Evolutionary conservation across 768 basidiomycete genomes (phyloP).

Genomic region (Sporobolomyces phaffii): DNA sequence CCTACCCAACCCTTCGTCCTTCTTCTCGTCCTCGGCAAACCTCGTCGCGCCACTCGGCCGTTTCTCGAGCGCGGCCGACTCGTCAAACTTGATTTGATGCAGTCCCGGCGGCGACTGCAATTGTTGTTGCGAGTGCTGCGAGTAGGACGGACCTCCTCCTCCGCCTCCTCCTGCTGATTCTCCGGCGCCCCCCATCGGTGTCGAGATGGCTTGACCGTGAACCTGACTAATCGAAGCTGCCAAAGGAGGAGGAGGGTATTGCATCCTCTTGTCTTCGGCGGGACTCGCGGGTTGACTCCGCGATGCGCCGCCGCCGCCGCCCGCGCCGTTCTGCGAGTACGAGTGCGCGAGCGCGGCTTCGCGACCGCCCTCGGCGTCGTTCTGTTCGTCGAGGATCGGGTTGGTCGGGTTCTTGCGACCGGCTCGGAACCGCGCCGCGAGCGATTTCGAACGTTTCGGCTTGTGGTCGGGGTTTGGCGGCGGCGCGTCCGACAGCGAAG

Average conservation of each 20-base stretch:
- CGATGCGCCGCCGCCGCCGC: too few relatives aligned
- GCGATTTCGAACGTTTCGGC: conserved; percentile 38
- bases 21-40: conserved; percentile 66
- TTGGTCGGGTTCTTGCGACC: conserved; percentile 27
- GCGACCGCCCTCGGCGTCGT: conserved; percentile 13
- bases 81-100: conserved; percentile 43
- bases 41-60: conserved; percentile 66
- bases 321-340: too few relatives aligned
- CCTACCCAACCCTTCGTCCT: conserved; percentile 8
- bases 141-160: too few relatives aligned
- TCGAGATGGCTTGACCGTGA: conserved; percentile 15
- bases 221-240: neutral
- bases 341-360: neutral
- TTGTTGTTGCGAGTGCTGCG: too few relatives aligned
- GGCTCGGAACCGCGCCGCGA: conserved; percentile 33
- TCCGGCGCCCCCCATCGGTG: conserved; percentile 8
- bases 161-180: too few relatives aligned
- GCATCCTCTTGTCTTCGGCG: conserved; percentile 8
- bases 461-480: conserved; percentile 10
- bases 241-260: conserved; percentile 19
- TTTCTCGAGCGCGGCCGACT: conserved; percentile 59
- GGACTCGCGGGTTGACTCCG: conserved; percentile 17
- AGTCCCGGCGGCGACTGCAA: too few relatives aligned
- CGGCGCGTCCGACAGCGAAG: conserved; percentile 6
- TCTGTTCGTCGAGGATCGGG: conserved; percentile 11